phyloP scores from a whole-genome alignment of 1,139 yeast species.

The Candida sp. region DNA sequence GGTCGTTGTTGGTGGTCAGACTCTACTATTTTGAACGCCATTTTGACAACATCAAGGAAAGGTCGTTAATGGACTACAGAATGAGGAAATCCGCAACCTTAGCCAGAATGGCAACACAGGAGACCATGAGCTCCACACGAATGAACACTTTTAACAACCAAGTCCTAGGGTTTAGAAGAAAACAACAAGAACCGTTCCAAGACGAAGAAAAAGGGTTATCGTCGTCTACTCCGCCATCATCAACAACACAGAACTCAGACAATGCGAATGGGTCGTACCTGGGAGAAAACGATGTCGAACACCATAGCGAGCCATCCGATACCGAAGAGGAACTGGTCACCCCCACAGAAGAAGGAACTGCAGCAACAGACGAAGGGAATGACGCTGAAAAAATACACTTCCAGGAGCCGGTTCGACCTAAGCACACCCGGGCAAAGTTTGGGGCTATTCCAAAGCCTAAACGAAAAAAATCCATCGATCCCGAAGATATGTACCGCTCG shows the following conservation, averaged over 20 bases:
- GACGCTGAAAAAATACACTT: conserved; percentile 51
- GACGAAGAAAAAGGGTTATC: conserved; percentile 4
- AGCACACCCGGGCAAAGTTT: conserved; percentile 22
- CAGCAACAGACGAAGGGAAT: neutral
- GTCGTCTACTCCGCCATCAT: conserved; percentile 10
- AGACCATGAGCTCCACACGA: conserved; percentile 31
- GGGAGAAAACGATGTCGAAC: conserved; percentile 19
- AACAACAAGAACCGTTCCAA: conserved; percentile 8
- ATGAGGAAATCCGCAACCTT: conserved; percentile 84
- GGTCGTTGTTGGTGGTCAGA: conserved; percentile 77
- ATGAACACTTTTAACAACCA: conserved; percentile 43
- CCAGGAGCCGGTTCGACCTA: conserved; percentile 5
- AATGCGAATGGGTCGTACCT: neutral
- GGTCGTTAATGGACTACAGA: conserved; percentile 73
- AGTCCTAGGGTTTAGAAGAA: conserved; percentile 28
- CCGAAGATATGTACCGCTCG: conserved; percentile 84
- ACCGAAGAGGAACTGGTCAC: conserved; percentile 4
- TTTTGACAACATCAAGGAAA: conserved; percentile 79
- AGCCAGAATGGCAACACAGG: conserved; percentile 53
- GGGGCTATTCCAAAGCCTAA: conserved; percentile 45
- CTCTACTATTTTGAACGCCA: conserved; percentile 89
- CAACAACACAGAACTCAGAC: conserved; percentile 8
- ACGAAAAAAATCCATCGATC: conserved; percentile 59
- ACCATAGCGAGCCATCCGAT: conserved; percentile 48
- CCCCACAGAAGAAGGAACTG: neutral